phyloP scores from a whole-genome alignment of 108 stramenopile genomes.

The Conticribra guillardii region DNA sequence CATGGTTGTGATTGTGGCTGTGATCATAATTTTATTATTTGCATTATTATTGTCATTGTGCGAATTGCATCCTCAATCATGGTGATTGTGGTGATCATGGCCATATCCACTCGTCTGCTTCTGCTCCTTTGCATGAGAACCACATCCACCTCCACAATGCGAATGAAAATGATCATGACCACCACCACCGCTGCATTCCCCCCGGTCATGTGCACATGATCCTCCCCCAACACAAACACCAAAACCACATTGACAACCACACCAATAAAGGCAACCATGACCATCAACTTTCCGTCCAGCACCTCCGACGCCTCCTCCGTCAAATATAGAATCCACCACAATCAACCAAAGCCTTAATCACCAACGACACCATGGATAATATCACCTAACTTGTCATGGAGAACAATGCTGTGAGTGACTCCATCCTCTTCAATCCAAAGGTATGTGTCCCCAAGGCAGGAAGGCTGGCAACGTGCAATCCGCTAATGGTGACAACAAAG shows the following conservation, averaged over 20 bases:
- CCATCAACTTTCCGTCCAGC: conserved; percentile 94
- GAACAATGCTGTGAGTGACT: conserved; percentile 90
- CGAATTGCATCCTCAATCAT: no score
- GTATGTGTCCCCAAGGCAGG: conserved; percentile 82
- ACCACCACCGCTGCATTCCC: conserved; percentile 26
- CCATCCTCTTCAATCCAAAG: conserved; percentile 91
- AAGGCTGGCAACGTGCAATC: conserved; percentile 75
- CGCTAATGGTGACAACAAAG: conserved; percentile 83
- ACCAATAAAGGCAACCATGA: conserved; percentile 83
- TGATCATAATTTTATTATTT: no score
- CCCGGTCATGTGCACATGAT: conserved; percentile 83
- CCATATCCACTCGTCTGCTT: conserved; percentile 28
- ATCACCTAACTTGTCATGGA: conserved; percentile 82
- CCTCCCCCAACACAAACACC: conserved; percentile 80
- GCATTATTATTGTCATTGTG: no score
- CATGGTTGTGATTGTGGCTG: no score
- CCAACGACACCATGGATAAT: conserved; percentile 73
- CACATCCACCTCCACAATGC: conserved; percentile 2
- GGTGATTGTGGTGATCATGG: conserved; percentile 34
- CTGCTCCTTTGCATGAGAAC: neutral
- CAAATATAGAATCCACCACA: conserved; percentile 41
- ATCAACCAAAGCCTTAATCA: conserved; percentile 76
- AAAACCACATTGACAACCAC: conserved; percentile 91
- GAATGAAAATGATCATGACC: conserved; percentile 48
- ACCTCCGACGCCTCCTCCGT: conserved; percentile 36